Evolutionary conservation across 2,329 filamentous ascomycete genomes (phyloP), one percentile per base, ranked within the genome.

Genomic region (Pseudogymnoascus pannorum): DNA sequence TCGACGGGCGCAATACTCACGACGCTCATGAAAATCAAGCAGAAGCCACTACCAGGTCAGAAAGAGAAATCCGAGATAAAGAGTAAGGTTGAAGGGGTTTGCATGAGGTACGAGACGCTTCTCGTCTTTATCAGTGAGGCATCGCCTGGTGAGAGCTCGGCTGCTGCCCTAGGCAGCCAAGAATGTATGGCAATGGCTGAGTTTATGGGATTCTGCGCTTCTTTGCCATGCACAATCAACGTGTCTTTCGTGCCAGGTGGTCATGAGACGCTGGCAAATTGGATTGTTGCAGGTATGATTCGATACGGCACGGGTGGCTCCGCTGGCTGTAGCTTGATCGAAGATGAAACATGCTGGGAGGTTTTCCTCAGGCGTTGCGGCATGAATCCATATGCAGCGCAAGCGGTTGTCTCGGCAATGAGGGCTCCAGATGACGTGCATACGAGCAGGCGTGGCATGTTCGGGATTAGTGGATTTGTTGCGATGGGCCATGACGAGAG

Each of bases 301-400:
- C 79, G 79, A 6, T 76, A 79, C 67, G 73, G 70, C 62, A 44
- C 69, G 8, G 14, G 7, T 42, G 33, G 26, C 60, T 22, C 48
- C 2, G 20, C 4, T 36, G 57, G 38, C n/a, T 62, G 66, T 60
- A 72, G 68, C 29, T 69, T 84, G 29, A 67, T 82, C 6, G 72
- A 82, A 14, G 80, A 83, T 0, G 87, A 90, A 72, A 86, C 85
- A 0, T 71, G 76, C 33, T 89, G 85, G 85, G 89, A 92, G 70
- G 51, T 83, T 8, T 88, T 89, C 64, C 75, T 92, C 22, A 78
- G 87, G 12, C 76, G 78, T 22, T 79, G 81, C 1, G 89, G 89
- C 0, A 72, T 91, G 69, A 92, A 92, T 71, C 80, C 83, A 0
- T 91, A 84, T 70, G 88, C 87, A 2, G 88, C 89, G 2, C 88